A percentile compares a stretch with the other conserved stretches of the same genome.
phyloP scores from a whole-genome alignment of 768 basidiomycete species.

The Hygrophoropsis aurantiaca region DNA sequence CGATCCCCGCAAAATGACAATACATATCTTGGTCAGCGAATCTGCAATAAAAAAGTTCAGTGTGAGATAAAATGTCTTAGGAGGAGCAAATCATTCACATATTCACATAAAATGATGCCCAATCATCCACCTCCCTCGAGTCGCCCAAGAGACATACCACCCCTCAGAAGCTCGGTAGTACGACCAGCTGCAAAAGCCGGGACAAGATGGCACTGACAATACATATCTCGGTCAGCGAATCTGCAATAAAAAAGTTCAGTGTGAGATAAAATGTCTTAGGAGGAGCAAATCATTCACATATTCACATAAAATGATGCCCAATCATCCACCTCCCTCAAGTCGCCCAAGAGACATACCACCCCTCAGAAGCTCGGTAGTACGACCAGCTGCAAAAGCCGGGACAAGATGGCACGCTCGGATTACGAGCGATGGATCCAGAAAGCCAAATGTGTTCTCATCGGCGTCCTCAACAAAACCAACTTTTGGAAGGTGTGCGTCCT shows the following conservation, averaged over 20 bases:
- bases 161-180: constrained; percentile 7
- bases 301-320: constrained; percentile 16
- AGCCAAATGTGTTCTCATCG: constrained; percentile 17
- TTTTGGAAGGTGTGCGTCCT: constrained; percentile 12
- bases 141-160: constrained; percentile 4
- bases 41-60: not conserved
- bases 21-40: constrained; percentile 12
- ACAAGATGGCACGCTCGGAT: constrained; percentile 22
- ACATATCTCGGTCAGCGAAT: constrained; percentile 11
- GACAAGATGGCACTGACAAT: constrained; percentile 18
- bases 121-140: constrained; percentile 1
- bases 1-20: constrained; percentile 1
- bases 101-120: constrained; percentile 14
- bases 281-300: constrained; percentile 4
- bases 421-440: constrained; percentile 19
- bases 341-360: constrained; percentile 4
- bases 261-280: not conserved
- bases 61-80: not conserved
- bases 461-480: constrained; percentile 17
- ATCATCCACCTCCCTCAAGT: not conserved
- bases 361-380: constrained; percentile 8
- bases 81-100: constrained; percentile 4
- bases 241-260: not conserved
- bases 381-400: constrained; percentile 21
- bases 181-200: constrained; percentile 20